Evolutionary conservation across 768 basidiomycete species (phyloP).

Genomic region (Grammothele lineata): DNA sequence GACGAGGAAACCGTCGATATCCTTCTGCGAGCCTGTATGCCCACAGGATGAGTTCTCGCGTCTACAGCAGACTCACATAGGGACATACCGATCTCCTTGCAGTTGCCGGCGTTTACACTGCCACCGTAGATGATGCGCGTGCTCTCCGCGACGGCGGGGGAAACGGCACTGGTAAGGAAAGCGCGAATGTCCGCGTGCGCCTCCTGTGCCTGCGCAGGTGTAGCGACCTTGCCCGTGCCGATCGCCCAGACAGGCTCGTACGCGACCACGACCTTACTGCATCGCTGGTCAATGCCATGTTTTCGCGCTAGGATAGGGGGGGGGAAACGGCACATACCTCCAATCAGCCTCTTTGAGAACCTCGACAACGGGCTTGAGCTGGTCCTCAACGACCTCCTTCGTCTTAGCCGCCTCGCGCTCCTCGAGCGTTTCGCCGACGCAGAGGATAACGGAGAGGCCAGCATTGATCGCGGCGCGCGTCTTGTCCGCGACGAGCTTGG

Average conservation of each 20-base stretch:
- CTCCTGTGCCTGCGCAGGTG: constrained; percentile 88
- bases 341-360: constrained; percentile 65
- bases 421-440: constrained; percentile 90
- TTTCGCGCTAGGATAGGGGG: neutral
- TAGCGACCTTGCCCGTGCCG: constrained; percentile 95
- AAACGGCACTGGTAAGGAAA: constrained; percentile 65
- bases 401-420: constrained; percentile 83
- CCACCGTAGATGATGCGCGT: constrained; percentile 96
- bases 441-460: constrained; percentile 85
- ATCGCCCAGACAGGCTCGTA: constrained; percentile 99
- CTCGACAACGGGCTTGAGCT: constrained; percentile 73
- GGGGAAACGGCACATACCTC: constrained; percentile 49
- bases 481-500: constrained; percentile 79
- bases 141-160: constrained; percentile 59
- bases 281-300: neutral
- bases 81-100: constrained; percentile 75
- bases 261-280: constrained; percentile 87
- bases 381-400: constrained; percentile 71
- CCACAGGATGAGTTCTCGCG: neutral
- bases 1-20: constrained; percentile 97
- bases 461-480: constrained; percentile 76
- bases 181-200: constrained; percentile 80
- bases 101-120: constrained; percentile 86
- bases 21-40: constrained; percentile 58
- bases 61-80: neutral